Evolutionary conservation across 805 yeast species (phyloP).

Genomic region (Ogataea salicorniae): DNA sequence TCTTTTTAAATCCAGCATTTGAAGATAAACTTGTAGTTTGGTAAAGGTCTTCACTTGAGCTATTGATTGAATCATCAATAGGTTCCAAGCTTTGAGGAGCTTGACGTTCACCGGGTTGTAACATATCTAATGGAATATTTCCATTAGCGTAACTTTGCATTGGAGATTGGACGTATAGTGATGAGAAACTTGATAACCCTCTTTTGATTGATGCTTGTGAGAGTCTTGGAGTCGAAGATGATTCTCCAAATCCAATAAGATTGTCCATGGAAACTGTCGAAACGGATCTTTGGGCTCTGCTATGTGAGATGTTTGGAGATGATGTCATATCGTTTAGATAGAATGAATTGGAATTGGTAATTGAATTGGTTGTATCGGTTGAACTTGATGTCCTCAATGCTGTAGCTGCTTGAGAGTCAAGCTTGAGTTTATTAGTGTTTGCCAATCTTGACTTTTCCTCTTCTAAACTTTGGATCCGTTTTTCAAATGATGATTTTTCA

Average conservation of each 20-base stretch:
- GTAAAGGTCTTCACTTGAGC: constrained; percentile 12
- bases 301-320: constrained; percentile 17
- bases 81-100: constrained; percentile 9
- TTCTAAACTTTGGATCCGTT: constrained; percentile 21
- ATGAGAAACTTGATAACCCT: neutral
- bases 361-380: neutral
- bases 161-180: neutral
- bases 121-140: too few relatives aligned
- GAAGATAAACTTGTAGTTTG: constrained; percentile 11
- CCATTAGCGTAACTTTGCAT: neutral
- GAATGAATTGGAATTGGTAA: constrained; percentile 9
- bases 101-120: neutral
- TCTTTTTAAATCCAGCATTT: constrained; percentile 6
- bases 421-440: constrained; percentile 12
- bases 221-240: constrained; percentile 42
- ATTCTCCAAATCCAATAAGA: constrained; percentile 40
- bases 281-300: constrained; percentile 20
- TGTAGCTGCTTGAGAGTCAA: constrained; percentile 9
- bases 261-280: constrained; percentile 25
- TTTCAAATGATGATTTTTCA: constrained; percentile 23
- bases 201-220: neutral
- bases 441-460: constrained; percentile 24
- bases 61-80: constrained; percentile 8
- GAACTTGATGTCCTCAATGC: neutral
- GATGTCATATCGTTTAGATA: constrained; percentile 30